These are phyloP conservation scores for Globisporangium carolinianum DNA, from an alignment of 352 stramenopile species.

Conservation along the genomic window DNA sequence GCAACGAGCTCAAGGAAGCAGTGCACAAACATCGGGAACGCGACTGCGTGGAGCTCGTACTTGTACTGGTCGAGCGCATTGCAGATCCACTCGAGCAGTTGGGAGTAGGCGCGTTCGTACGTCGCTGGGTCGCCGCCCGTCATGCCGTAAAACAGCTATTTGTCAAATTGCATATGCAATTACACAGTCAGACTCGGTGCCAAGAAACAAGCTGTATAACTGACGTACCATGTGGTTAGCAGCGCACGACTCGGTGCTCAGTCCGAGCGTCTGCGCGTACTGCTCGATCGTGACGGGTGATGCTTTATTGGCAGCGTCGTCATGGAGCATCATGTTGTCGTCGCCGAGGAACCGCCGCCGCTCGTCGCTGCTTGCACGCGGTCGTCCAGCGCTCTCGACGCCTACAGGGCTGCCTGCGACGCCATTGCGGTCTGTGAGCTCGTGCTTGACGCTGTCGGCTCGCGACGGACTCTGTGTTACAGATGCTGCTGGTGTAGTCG, in stretches of 20 bases:
- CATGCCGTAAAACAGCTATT: constrained; percentile 70
- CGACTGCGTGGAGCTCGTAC: constrained; percentile 71
- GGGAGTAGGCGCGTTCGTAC: constrained; percentile 65
- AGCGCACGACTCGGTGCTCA: constrained; percentile 62
- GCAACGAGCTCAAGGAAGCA: constrained; percentile 74
- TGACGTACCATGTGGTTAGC: constrained; percentile 66
- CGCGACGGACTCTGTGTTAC: constrained; percentile 5
- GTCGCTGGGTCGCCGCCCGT: constrained; percentile 40
- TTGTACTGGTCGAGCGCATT: constrained; percentile 86
- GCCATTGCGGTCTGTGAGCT: constrained; percentile 1
- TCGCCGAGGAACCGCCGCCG: constrained; percentile 23
- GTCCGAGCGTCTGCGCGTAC: constrained; percentile 55
- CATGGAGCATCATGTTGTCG: constrained; percentile 8
- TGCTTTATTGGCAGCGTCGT: constrained; percentile 5
- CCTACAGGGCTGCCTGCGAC: constrained; percentile 6
- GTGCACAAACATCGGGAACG: constrained; percentile 79
- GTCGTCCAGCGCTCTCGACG: constrained; percentile 7
- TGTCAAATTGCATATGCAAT: background rate
- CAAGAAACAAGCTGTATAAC: background rate
- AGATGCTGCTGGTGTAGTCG: background rate
- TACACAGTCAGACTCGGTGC: background rate
- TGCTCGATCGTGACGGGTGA: constrained; percentile 29
- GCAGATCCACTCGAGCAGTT: constrained; percentile 77
- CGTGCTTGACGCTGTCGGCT: constrained; percentile 10
- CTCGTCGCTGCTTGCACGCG: constrained; percentile 1